Evolutionary conservation across 257 asterid species (phyloP), one percentile per base, ranked within the genome.

Genomic region (Nicotiana paniculata): DNA sequence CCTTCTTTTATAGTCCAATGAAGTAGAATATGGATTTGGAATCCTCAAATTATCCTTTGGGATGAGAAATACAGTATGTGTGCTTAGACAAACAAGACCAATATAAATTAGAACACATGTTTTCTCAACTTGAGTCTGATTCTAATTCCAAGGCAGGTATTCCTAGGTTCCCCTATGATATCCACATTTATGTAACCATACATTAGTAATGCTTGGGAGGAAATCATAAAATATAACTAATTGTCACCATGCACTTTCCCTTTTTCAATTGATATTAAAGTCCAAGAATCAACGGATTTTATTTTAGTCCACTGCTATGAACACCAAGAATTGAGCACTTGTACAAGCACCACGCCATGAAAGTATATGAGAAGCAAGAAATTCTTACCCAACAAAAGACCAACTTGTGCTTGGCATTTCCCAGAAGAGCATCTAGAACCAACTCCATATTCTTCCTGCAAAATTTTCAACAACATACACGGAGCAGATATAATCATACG

Each of bases 361-460:
- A 66, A 83, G 39, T 12, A 24, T 39, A 54, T 30, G 46, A n/a
- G 68, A 46, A 75, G 55, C 5, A 43, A 77, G 55, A 81, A 87
- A 32, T 51, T 80, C 95, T 85, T 88, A 95, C 97, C 98, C 98
- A 95, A 78, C 88, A 83, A 85, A 95, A 95, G 61, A 90, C 89
- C 85, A 95, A 85, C 85, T 89, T 92, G 79, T 82, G 67, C 90
- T 88, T 92, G 51, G 86, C 80, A 69, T 87, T 84, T 54, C 95
- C 94, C 85, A 95, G 84, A 62, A 95, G 90, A 86, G 90, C 90
- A 84, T 95, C 92, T 54, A 92, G 88, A 77, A 92, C 85, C 64
- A 89, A 90, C 82, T 85, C 94, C 87, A 93, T 85, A 84, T 93
- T 95, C 85, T 83, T 85, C 91, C 98, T 95, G 98, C 85, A 86